Evolutionary conservation across 2,329 filamentous ascomycete species (phyloP).

Genomic region (Trichoderma afroharzianum): DNA sequence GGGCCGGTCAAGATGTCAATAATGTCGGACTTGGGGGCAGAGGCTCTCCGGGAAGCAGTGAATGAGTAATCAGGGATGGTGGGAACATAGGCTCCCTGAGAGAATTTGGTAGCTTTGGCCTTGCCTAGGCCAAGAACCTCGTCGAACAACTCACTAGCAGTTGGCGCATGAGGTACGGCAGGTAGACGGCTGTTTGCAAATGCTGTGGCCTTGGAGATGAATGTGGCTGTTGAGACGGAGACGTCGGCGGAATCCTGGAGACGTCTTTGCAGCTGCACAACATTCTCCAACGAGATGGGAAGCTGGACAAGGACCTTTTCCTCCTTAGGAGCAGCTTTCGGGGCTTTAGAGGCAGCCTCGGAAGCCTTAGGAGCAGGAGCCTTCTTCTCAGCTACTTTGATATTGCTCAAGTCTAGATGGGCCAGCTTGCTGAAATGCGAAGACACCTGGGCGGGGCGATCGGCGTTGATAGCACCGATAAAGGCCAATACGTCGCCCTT

Average conservation of each 20-base stretch:
- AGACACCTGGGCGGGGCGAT: slow-evolving; percentile 68
- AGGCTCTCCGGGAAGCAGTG: slow-evolving; percentile 35
- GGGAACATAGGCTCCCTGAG: slow-evolving; percentile 65
- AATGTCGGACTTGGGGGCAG: slow-evolving; percentile 56
- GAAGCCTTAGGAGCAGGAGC: slow-evolving; percentile 37
- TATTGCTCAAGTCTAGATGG: slow-evolving; percentile 91
- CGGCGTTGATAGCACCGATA: slow-evolving; percentile 70
- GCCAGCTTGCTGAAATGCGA: slow-evolving; percentile 68
- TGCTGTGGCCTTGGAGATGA: slow-evolving; percentile 79
- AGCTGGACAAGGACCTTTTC: slow-evolving; percentile 61
- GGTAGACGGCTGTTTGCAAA: slow-evolving; percentile 87
- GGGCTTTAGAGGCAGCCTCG: slow-evolving; percentile 37
- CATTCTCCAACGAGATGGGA: slow-evolving; percentile 73
- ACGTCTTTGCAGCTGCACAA: slow-evolving; percentile 75
- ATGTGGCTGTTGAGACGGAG: slow-evolving; percentile 78
- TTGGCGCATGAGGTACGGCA: slow-evolving; percentile 56
- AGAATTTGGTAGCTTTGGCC: slow-evolving; percentile 41
- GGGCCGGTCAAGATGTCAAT: slow-evolving; percentile 70
- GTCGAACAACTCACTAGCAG: slow-evolving; percentile 82
- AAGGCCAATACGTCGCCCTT: slow-evolving; percentile 96
- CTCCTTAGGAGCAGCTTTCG: slow-evolving; percentile 44
- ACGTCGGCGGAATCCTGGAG: slow-evolving; percentile 75
- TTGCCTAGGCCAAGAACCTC: slow-evolving; percentile 71
- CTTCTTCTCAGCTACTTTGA: slow-evolving; percentile 69
- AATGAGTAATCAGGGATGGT: slow-evolving; percentile 60